Conservation (phyloP, 2,329 filamentous ascomycete species). For the Cladosporium oxysporum region DNA sequence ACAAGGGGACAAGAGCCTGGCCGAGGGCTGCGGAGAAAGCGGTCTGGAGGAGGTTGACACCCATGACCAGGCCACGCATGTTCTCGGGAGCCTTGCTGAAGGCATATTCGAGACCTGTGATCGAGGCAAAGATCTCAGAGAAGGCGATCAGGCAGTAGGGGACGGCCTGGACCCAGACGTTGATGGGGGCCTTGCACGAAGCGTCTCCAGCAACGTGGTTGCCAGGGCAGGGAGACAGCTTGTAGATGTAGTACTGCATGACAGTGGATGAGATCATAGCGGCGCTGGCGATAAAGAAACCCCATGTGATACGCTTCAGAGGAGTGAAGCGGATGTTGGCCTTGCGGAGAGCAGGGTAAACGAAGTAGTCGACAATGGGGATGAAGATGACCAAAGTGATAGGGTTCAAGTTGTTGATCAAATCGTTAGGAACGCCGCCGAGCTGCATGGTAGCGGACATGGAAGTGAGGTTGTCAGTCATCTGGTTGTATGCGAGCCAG, state of each 20-base stretch:
- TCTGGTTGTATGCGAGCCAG: conserved; percentile 63
- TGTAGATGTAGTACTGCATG: conserved; percentile 47
- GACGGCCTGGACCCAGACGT: conserved; percentile 45
- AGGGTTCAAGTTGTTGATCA: conserved; percentile 41
- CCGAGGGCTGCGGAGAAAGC: conserved; percentile 62
- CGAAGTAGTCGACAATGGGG: conserved; percentile 41
- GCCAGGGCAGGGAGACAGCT: conserved; percentile 13
- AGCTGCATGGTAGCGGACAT: conserved; percentile 43
- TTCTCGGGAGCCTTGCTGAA: conserved; percentile 49
- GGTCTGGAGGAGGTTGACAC: conserved; percentile 61
- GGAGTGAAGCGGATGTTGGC: conserved; percentile 47
- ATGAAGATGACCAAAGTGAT: conserved; percentile 23
- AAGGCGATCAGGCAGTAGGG: conserved; percentile 48
- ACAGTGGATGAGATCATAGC: conserved; percentile 57
- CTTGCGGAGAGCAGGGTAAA: conserved; percentile 50
- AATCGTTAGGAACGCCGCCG: conserved; percentile 50
- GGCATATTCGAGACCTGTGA: conserved; percentile 49
- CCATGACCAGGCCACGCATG: conserved; percentile 51
- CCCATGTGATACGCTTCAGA: conserved; percentile 56
- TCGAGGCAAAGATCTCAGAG: conserved; percentile 48
- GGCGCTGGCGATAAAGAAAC: conserved; percentile 55
- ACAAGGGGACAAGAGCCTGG: conserved; percentile 61
- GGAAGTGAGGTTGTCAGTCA: conserved; percentile 52
- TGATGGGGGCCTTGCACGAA: conserved; percentile 39
- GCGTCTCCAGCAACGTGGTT: conserved; percentile 3